Evolutionary conservation across 345 rosid species (phyloP).

Genomic region (Dipteronia dyeriana): DNA sequence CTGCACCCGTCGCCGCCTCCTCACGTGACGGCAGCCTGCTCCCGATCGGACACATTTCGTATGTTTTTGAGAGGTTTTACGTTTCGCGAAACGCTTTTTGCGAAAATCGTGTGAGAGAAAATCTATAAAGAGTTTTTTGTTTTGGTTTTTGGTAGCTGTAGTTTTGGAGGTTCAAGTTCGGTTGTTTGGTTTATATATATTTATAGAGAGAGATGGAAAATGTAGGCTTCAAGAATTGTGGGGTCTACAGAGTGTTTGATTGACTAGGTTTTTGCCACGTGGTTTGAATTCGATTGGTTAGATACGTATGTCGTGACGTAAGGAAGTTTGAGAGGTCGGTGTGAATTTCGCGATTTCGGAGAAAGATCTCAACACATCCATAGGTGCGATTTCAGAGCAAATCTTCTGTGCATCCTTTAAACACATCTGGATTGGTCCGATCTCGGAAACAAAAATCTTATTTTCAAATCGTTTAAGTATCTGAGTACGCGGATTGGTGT

Average conservation of each 20-base stretch:
- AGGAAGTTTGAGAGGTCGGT: not conserved
- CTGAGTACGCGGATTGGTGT: too few species aligned
- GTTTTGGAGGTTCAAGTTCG: not conserved
- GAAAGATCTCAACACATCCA: too few species aligned
- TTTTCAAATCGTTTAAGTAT: too few species aligned
- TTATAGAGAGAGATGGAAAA: not conserved
- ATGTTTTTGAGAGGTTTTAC: not conserved
- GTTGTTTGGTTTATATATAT: not conserved
- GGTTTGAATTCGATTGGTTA: not conserved
- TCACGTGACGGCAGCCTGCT: conserved; percentile 20
- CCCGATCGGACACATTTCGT: conserved; percentile 52
- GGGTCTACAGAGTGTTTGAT: not conserved
- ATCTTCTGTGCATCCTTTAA: too few species aligned
- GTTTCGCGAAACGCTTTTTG: not conserved
- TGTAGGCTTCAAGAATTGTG: not conserved
- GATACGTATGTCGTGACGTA: conserved; percentile 27
- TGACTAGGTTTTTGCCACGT: conserved; percentile 3
- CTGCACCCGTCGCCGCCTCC: conserved; percentile 22
- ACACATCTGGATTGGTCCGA: too few species aligned
- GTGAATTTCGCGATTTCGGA: too few species aligned
- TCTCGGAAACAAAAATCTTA: too few species aligned
- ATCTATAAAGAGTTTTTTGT: not conserved
- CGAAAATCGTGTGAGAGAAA: too few species aligned
- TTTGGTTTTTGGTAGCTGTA: not conserved
- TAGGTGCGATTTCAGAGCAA: too few species aligned